Evolutionary conservation across 2,329 filamentous ascomycete species (phyloP).

Genomic region (Dothideomycetes sp.): DNA sequence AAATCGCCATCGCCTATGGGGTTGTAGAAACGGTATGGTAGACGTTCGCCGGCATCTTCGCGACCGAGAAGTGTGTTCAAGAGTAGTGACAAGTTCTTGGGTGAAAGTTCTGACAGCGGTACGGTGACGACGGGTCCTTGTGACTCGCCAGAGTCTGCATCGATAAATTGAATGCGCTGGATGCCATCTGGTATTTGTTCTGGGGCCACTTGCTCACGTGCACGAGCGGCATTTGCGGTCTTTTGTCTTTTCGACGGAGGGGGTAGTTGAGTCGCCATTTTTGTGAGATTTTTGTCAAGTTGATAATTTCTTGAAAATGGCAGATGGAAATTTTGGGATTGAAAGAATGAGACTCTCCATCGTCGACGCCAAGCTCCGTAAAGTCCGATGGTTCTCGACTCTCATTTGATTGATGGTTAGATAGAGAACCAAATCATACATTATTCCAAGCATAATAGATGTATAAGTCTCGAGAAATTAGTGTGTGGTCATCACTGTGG

Average conservation of each 20-base stretch:
- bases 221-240: constrained; percentile 61
- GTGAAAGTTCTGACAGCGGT: constrained; percentile 72
- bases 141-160: constrained; percentile 61
- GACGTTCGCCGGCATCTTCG: constrained; percentile 50
- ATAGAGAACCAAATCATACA: too few relatives aligned
- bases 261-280: constrained; percentile 76
- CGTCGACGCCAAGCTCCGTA: background rate
- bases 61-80: constrained; percentile 71
- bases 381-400: background rate
- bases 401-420: too few relatives aligned
- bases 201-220: constrained; percentile 61
- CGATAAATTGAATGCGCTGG: constrained; percentile 65
- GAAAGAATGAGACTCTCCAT: too few relatives aligned
- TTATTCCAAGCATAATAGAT: too few relatives aligned
- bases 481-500: too few relatives aligned
- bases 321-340: constrained; percentile 8
- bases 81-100: constrained; percentile 81
- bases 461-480: too few relatives aligned
- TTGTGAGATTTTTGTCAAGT: too few relatives aligned
- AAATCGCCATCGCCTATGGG: constrained; percentile 37
- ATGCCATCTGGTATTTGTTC: constrained; percentile 59
- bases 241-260: constrained; percentile 83
- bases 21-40: constrained; percentile 57
- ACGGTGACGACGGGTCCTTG: constrained; percentile 66
- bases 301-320: constrained; percentile 12